Conservation (phyloP, 2,329 filamentous ascomycete genomes). For the Aspergillus persii region DNA sequence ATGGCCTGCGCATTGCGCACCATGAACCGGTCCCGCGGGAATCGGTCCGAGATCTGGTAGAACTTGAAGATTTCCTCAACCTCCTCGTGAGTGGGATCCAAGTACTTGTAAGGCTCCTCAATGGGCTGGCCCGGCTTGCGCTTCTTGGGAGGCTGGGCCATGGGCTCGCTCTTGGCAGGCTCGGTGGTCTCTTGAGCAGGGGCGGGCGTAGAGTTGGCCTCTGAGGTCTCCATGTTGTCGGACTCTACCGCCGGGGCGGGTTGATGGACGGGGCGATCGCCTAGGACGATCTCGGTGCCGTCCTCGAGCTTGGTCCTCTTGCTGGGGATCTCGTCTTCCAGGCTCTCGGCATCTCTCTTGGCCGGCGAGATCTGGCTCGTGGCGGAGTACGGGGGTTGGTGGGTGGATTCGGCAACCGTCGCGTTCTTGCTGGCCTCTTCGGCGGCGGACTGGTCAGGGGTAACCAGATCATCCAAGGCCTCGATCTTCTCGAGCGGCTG, state of each 20-base stretch:
- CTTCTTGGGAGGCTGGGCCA: constrained; percentile 30
- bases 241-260: constrained; percentile 27
- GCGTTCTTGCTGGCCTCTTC: constrained; percentile 34
- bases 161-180: constrained; percentile 8
- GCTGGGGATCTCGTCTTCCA: constrained; percentile 37
- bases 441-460: constrained; percentile 26
- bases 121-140: constrained; percentile 50
- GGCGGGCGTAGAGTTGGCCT: constrained; percentile 21
- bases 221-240: constrained; percentile 23
- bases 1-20: constrained; percentile 88
- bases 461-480: constrained; percentile 40
- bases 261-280: constrained; percentile 36
- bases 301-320: constrained; percentile 47
- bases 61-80: constrained; percentile 76
- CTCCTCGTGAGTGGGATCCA: constrained; percentile 70
- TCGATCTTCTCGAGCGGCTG: constrained; percentile 38
- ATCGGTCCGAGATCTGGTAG: constrained; percentile 78
- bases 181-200: constrained; percentile 12
- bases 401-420: constrained; percentile 33
- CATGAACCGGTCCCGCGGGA: constrained; percentile 90
- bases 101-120: constrained; percentile 94
- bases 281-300: constrained; percentile 37
- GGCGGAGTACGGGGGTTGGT: constrained; percentile 33
- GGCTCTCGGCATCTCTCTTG: constrained; percentile 35
- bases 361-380: constrained; percentile 23